Evolutionary conservation across 441 rosid species (phyloP), one percentile per base, ranked within the genome.

Genomic region (Omphalea diandra): DNA sequence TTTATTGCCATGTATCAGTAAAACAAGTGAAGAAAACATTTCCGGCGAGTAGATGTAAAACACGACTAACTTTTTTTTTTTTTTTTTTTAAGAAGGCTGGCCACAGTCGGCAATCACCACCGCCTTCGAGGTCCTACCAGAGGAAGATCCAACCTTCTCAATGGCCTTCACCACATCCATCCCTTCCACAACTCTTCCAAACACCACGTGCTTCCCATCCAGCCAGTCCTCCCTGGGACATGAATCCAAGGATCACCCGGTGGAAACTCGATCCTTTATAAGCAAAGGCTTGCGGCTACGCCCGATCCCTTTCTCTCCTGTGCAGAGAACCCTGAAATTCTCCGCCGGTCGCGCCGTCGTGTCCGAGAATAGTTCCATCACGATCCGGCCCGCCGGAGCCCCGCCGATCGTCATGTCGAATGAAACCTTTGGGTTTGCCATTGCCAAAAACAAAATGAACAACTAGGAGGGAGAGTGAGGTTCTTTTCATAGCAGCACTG

Each of bases 281-380:
- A 87, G 93, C 41, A 89, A 87, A 0, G 94, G 88, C 83, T 88
- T 88, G 18, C 93, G 82, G 50, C n/a, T n/a, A 11, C 79, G 68
- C 0, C 94, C 90, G 0, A 36, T 40, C 6, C 94, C 97, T 35
- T 88, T 93, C 85, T 93, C 96, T 8, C 94, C 90, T 0, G 91
- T 93, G 82, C 96, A 90, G 26, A 93, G 94, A 1, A 88, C 87
- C 1, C 93, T 86, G 87, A 93, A 93, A 78, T 93, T 90, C 81
- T 90, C 94, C 0, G 93, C 97, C 2, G 97, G 90, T 32, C 65
- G 73, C 0, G 96, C 94, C 0, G 74, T 79, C 20, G 75, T 71
- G 50, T 79, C 83, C 27, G 71, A 67, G 76, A 47, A 79, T 35
- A 80, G 76, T 83, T 80, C 82, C 55, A 76, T 79, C 58, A 70